phyloP scores from a whole-genome alignment of 129 eudicot genomes.

The Arctium lappa region DNA sequence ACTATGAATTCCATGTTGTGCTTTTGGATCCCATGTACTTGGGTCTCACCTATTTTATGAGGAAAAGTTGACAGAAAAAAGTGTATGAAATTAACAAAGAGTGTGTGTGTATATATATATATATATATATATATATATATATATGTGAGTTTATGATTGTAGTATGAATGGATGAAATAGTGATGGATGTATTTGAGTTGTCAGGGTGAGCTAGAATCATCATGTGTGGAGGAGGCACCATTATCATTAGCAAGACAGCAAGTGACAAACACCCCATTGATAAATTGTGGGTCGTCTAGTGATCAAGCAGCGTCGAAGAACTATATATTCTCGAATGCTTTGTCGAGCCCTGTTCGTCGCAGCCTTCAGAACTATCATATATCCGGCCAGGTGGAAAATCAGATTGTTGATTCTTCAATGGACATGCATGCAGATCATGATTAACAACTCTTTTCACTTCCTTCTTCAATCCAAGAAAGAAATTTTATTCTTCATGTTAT shows the following conservation, averaged over 20 bases:
- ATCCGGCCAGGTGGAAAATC: constrained; percentile 3
- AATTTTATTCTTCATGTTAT: constrained; percentile 16
- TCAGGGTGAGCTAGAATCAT: constrained; percentile 27
- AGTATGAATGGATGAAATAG: not conserved
- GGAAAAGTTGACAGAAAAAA: too few species aligned
- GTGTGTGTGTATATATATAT: too few species aligned
- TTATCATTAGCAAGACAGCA: constrained; percentile 23
- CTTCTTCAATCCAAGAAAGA: not conserved
- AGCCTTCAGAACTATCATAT: constrained; percentile 52
- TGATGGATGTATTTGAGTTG: not conserved
- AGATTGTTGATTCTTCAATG: constrained; percentile 39
- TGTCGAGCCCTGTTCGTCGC: constrained; percentile 51
- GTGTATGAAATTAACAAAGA: too few species aligned
- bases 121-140: too few species aligned
- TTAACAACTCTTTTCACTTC: constrained; percentile 19
- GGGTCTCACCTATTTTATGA: too few species aligned
- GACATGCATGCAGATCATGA: constrained; percentile 55
- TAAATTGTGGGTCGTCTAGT: constrained; percentile 24
- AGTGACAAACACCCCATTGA: constrained; percentile 25
- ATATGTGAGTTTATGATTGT: not conserved
- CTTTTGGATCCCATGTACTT: too few species aligned
- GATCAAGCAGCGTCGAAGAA: constrained; percentile 36
- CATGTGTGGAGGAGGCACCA: constrained; percentile 32
- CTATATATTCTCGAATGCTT: constrained; percentile 50
- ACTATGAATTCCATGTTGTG: too few species aligned